Evolutionary conservation across 345 rosid species (phyloP), one percentile per base, ranked within the genome.

Genomic region (Brassica nigra): DNA sequence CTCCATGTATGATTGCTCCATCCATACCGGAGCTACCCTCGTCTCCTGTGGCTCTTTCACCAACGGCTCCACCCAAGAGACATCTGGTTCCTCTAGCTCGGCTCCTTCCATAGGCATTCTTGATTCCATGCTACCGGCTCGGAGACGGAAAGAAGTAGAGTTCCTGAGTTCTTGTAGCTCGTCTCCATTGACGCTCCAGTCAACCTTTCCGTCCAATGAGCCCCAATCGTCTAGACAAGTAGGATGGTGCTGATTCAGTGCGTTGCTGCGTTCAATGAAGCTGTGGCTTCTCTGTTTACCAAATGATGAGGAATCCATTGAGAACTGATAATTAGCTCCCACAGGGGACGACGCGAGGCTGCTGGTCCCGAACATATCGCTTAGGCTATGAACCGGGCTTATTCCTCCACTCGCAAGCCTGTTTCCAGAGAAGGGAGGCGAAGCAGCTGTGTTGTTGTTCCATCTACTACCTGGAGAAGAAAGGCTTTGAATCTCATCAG

Each of bases 1-100:
- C 81, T 91, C 97, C 78, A 83, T 87, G 83, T 88, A 89, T 70
- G 89, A 59, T 72, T 91, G 95, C 83, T 91, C 98, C 89, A 84
- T 86, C 97, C 92, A 87, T 62, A 89, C 85, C 4, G 95, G 89
- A 33, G 89, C 90, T 0, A 77, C 39, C 31, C 81, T 80, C 27
- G 83, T 52, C 57, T 62, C 20, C 59, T 34, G 62, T 87, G 83
- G 66, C 80, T 88, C 96, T 84, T 88, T 90, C 31, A 86, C 95
- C 70, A 89, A 63, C 71, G 91, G 83, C 80, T 87, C 91, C 71
- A 89, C 92, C 98, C 98, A 90, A 2, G 97, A 86, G 61, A 88
- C 88, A 29, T 90, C 92, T 14, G 95, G 95, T 83, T 90, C 95
- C 34, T 86, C 89, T 3, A 71, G 34, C 74, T 36, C 73, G 5